Evolutionary conservation across 1,139 yeast genomes (phyloP).

Genomic region (Suhomyces atakaporum): DNA sequence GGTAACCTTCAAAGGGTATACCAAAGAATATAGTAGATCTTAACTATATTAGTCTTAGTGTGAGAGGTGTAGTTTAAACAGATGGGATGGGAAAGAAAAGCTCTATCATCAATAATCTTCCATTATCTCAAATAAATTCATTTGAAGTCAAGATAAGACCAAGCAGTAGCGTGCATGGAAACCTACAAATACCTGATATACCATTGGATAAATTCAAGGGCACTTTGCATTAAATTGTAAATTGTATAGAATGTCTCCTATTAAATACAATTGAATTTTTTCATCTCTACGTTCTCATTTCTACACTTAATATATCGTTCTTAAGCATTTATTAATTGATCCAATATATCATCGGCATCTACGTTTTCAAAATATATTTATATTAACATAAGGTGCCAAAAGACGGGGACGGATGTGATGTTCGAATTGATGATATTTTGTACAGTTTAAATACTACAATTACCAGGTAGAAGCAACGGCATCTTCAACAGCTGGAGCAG

Average conservation of each 20-base stretch:
- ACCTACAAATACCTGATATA: too few species aligned
- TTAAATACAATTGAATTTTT: too few species aligned
- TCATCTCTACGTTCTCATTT: too few species aligned
- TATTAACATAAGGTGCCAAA: conserved; percentile 12
- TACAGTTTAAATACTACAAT: conserved; percentile 20
- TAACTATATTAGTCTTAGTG: too few species aligned
- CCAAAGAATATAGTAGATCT: too few species aligned
- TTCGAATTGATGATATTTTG: conserved; percentile 15
- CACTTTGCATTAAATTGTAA: not conserved
- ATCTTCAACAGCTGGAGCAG: conserved; percentile 74
- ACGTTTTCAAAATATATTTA: conserved; percentile 8
- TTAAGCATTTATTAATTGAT: not conserved
- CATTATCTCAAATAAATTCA: not conserved
- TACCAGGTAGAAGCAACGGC: conserved; percentile 68
- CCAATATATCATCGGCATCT: conserved; percentile 1
- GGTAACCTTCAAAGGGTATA: conserved; percentile 13
- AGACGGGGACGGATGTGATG: conserved; percentile 10
- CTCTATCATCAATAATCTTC: too few species aligned
- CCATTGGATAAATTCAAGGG: not conserved
- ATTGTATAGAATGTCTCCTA: not conserved
- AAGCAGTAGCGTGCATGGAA: too few species aligned
- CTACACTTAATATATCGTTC: not conserved
- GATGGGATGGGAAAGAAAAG: too few species aligned
- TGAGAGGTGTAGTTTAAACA: not conserved
- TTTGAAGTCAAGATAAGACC: too few species aligned